Evolutionary conservation across 2,329 filamentous ascomycete species (phyloP), one percentile per base, ranked within the genome.

Genomic region (Paecilomyces sp.): DNA sequence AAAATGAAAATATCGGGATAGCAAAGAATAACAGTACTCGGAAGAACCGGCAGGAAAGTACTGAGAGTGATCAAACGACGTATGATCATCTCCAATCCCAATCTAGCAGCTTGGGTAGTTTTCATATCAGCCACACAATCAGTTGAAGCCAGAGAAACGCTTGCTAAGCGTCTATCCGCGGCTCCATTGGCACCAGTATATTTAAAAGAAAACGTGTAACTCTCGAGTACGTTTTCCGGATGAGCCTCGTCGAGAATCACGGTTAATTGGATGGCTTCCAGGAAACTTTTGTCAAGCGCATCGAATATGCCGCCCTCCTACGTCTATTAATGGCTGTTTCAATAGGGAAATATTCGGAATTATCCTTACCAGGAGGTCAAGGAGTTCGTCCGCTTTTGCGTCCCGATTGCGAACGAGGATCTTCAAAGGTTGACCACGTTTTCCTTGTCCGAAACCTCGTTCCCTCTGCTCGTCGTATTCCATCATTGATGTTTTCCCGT

Each of bases 221-320:
- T 75, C 66, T 83, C 81, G 11, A 82, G 55, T n/a, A 82, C 73
- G 31, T 76, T 67, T 7, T 67, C 63, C 2, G 72, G 70, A 5
- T 69, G 60, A 18, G 74, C 63, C 22, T 71, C 71, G 61, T 78
- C 71, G 31, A 75, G 70, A 59, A 77, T 74, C 22, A 83, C 72
- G 36, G 76, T 78, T 33, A 83, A 63, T 60, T 82, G 77, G n/a
- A 83, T 60, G 2, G 75, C 74, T 30, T 74, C 72, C 3, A 83
- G 72, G 25, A 74, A 69, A 30, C 75, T 75, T 24, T 70, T 71
- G 55, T 73, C 67, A 3, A 83, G 63, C 4, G 79, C 79, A 18
- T 78, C 73, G 63, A 82, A 82, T 2, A 78, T 77, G 7, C 77
- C 80, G 25, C 73, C 68, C 66, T 83, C 80, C 80, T 83, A 57